These are phyloP conservation scores for Agapanthus africanus DNA, from an alignment of 106 monocot genomes.

Conservation along the genomic window DNA sequence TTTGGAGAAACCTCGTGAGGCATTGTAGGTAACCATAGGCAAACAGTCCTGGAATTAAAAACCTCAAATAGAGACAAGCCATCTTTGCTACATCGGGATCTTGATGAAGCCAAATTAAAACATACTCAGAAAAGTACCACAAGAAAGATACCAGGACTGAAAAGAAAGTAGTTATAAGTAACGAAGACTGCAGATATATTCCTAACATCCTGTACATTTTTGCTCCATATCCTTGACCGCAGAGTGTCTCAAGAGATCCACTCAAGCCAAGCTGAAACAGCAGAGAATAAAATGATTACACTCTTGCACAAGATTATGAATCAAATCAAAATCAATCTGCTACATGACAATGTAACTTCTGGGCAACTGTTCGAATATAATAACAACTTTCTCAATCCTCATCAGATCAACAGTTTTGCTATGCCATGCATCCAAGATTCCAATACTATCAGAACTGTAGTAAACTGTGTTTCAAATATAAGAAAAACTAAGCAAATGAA, in stretches of 20 bases:
- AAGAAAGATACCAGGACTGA: constrained; percentile 40
- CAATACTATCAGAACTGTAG: not conserved
- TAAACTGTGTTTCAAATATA: not conserved
- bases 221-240: constrained; percentile 79
- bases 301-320: not conserved
- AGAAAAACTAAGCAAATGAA: not conserved
- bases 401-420: too few relatives aligned
- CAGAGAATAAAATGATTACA: not conserved
- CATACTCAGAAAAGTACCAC: constrained; percentile 52
- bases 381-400: too few relatives aligned
- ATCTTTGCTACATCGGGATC: constrained; percentile 44
- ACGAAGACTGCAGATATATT: constrained; percentile 67
- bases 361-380: too few relatives aligned
- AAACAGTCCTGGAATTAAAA: constrained; percentile 66
- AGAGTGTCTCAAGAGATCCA: constrained; percentile 77
- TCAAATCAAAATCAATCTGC: too few relatives aligned
- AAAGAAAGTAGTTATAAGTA: constrained; percentile 33
- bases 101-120: constrained; percentile 67
- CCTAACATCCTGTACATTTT: constrained; percentile 57
- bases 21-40: constrained; percentile 62
- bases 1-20: constrained; percentile 67
- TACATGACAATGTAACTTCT: too few relatives aligned
- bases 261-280: constrained; percentile 57
- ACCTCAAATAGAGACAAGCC: constrained; percentile 47
- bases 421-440: too few relatives aligned